Conservation (phyloP, 78 protist species). For the Emiliania huxleyi region DNA sequence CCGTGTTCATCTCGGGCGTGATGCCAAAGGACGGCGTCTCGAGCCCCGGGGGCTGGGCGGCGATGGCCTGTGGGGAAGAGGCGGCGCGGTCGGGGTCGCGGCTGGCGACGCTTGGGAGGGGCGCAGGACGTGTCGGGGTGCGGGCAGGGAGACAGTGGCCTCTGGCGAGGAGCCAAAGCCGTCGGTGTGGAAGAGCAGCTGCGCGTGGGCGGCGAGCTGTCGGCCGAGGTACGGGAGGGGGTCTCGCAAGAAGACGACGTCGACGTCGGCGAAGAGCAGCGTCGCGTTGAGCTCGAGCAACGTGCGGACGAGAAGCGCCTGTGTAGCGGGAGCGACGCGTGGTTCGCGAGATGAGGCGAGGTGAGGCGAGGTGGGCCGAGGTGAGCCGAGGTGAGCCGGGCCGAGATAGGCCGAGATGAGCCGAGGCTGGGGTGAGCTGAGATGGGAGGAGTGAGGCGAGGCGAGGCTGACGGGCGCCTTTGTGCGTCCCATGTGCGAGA, state of each 20-base stretch:
- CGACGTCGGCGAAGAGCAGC: not conserved
- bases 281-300: not conserved
- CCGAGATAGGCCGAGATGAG: too few relatives aligned
- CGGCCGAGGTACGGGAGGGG: not conserved
- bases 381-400: too few relatives aligned
- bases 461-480: not conserved
- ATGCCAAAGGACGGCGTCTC: not conserved
- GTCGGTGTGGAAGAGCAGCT: constrained; percentile 5
- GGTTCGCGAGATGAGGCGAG: too few relatives aligned
- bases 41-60: not conserved
- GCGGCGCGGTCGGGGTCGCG: too few relatives aligned
- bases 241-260: not conserved
- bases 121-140: too few relatives aligned
- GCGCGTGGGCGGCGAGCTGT: not conserved
- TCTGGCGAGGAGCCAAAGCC: not conserved
- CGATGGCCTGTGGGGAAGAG: too few relatives aligned
- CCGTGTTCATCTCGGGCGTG: not conserved
- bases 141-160: too few relatives aligned
- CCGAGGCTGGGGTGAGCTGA: too few relatives aligned
- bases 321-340: too few relatives aligned
- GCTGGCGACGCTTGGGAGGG: too few relatives aligned
- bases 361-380: too few relatives aligned
- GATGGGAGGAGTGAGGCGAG: too few relatives aligned
- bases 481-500: not conserved
- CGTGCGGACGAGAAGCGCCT: not conserved